A percentile compares a stretch with the other conserved stretches of the same genome.
Conservation (phyloP, 2,329 filamentous ascomycete species). For the Westerdykella ornata region DNA sequence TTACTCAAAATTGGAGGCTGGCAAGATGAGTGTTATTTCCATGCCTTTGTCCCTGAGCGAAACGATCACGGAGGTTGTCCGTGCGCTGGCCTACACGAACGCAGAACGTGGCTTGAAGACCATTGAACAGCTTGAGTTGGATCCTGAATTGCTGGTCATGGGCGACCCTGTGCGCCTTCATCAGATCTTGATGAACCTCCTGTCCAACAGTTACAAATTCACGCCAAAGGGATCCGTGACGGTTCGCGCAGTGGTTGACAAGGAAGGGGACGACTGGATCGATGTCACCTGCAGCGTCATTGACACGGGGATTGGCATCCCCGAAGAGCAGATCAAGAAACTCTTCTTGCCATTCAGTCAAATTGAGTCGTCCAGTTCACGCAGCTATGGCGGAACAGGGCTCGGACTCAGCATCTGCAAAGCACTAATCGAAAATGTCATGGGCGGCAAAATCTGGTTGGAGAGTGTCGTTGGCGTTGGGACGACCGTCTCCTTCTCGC, state of each 20-base stretch:
- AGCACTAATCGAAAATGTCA: conserved; percentile 84
- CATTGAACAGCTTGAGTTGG: conserved; percentile 50
- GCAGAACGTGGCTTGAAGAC: conserved; percentile 55
- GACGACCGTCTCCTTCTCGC: conserved; percentile 69
- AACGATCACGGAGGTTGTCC: conserved; percentile 58
- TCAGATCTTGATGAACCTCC: conserved; percentile 64
- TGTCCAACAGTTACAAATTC: conserved; percentile 92
- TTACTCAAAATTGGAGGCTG: conserved; percentile 48
- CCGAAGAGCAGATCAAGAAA: conserved; percentile 71
- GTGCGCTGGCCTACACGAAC: conserved; percentile 58
- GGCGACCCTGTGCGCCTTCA: conserved; percentile 48
- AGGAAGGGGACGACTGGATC: conserved; percentile 62
- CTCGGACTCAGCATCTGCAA: conserved; percentile 92
- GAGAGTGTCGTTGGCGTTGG: conserved; percentile 68
- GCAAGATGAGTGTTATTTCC: conserved; percentile 55
- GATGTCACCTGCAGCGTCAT: conserved; percentile 77
- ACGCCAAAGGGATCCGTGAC: conserved; percentile 81
- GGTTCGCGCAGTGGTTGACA: conserved; percentile 66
- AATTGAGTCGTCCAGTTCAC: conserved; percentile 80
- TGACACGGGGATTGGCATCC: conserved; percentile 89
- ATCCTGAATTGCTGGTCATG: conserved; percentile 49
- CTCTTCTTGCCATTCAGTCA: conserved; percentile 91
- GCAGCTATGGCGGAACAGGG: conserved; percentile 87
- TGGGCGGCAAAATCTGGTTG: conserved; percentile 77
- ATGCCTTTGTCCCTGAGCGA: conserved; percentile 48